A percentile compares a stretch with the other conserved stretches of the same genome.
Conservation (phyloP, 257 asterid species). For the Vinca minor region DNA sequence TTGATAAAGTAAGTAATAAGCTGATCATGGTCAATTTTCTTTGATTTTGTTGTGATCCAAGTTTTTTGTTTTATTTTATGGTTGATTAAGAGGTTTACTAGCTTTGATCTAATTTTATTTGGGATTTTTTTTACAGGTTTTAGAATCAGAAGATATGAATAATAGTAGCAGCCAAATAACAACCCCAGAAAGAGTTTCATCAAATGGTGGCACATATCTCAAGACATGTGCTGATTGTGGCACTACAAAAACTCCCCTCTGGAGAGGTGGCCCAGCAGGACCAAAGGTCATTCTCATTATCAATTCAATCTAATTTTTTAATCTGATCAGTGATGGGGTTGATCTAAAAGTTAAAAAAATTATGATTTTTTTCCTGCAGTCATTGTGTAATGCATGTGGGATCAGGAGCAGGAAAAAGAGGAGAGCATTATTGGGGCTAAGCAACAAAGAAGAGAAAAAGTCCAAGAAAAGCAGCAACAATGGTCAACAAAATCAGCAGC, state of each 20-base stretch:
- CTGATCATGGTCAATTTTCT: not conserved
- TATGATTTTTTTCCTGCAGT: slow-evolving; percentile 38
- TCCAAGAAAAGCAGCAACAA: slow-evolving; percentile 31
- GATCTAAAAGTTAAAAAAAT: not conserved
- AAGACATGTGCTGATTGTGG: slow-evolving; percentile 91
- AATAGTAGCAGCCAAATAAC: slow-evolving; percentile 30
- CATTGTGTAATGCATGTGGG: slow-evolving; percentile 96
- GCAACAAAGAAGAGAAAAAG: slow-evolving; percentile 66
- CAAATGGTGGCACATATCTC: slow-evolving; percentile 41
- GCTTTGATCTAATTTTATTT: slow-evolving; percentile 2
- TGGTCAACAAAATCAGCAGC: slow-evolving; percentile 13
- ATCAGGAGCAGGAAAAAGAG: slow-evolving; percentile 86
- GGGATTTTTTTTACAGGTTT: slow-evolving; percentile 29
- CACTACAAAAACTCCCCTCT: slow-evolving; percentile 84
- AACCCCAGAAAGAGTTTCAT: slow-evolving; percentile 49
- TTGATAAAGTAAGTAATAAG: slow-evolving; percentile 75
- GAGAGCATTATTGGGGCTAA: slow-evolving; percentile 64
- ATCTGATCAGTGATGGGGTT: not conserved
- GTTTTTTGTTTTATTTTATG: not conserved
- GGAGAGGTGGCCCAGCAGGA: slow-evolving; percentile 99
- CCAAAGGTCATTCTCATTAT: slow-evolving; percentile 54
- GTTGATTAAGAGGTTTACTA: slow-evolving; percentile 19
- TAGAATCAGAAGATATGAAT: slow-evolving; percentile 59
- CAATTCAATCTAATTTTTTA: not conserved
- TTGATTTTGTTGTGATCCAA: slow-evolving; percentile 1